Evolutionary conservation across 2,329 filamentous ascomycete species (phyloP).

Genomic region (Rhexocercosporidium sp.): DNA sequence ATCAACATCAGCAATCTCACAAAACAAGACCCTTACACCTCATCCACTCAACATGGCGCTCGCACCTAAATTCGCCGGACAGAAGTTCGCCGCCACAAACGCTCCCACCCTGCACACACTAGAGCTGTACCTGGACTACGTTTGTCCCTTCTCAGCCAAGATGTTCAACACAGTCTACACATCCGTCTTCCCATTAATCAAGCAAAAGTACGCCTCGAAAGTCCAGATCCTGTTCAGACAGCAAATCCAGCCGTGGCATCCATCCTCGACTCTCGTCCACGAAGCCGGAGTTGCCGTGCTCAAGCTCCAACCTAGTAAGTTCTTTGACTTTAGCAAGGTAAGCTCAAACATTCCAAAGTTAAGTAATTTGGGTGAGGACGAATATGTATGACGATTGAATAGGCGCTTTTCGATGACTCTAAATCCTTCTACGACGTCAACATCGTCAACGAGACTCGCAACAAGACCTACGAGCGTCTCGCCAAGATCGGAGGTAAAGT

Average conservation of each 20-base stretch:
- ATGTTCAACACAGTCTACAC: conserved; percentile 76
- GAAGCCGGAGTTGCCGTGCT: conserved; percentile 86
- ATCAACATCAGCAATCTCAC: neutral
- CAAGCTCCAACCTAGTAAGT: conserved; percentile 68
- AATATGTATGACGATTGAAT: neutral
- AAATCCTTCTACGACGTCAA: conserved; percentile 82
- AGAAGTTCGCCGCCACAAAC: conserved; percentile 58
- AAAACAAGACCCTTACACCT: neutral
- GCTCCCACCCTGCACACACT: conserved; percentile 60
- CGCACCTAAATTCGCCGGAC: conserved; percentile 77
- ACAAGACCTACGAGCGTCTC: conserved; percentile 81
- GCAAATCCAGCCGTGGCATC: conserved; percentile 95
- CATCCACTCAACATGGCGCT: conserved; percentile 65
- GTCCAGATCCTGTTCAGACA: conserved; percentile 85
- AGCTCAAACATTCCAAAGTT: neutral
- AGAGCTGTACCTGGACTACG: conserved; percentile 83
- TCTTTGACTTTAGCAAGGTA: conserved; percentile 75
- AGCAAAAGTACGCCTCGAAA: conserved; percentile 59
- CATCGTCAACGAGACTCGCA: conserved; percentile 83
- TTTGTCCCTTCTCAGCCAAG: conserved; percentile 78
- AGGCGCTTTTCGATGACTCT: conserved; percentile 64
- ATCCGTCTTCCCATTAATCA: conserved; percentile 68
- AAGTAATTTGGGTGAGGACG: neutral
- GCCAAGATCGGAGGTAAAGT: conserved; percentile 72
- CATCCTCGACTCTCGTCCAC: conserved; percentile 78